A percentile compares a stretch with the other conserved stretches of the same genome.
Evolutionary conservation across 352 stramenopile species (phyloP).

Genomic region (Blastocystis sp.): DNA sequence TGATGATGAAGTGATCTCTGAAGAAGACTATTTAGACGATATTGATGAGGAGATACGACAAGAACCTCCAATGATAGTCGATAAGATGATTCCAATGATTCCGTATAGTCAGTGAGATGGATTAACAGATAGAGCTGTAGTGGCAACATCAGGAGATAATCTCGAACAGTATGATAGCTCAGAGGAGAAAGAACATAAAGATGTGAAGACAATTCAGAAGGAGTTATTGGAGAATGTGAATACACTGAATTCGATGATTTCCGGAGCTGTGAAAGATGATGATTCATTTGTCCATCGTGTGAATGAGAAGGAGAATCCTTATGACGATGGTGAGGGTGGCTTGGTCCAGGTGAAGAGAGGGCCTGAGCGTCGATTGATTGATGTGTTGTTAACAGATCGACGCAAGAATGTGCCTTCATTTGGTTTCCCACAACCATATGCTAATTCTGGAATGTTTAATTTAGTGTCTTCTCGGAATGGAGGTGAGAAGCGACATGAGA

Average conservation of each 20-base stretch:
- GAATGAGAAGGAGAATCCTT: neutral
- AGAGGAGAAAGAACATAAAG: constrained; percentile 34
- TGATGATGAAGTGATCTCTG: neutral
- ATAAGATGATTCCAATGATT: neutral
- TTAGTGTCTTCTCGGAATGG: neutral
- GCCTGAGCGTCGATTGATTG: neutral
- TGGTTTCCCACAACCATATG: neutral
- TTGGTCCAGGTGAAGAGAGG: neutral
- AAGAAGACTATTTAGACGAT: neutral
- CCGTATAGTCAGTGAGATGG: neutral
- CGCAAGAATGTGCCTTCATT: neutral
- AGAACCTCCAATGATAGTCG: neutral
- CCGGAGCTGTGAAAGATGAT: neutral
- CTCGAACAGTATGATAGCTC: neutral
- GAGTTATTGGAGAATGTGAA: constrained; percentile 3
- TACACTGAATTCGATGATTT: neutral
- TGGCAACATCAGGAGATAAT: neutral
- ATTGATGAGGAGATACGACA: neutral
- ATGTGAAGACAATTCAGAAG: neutral
- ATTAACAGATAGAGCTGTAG: neutral
- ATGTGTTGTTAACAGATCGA: neutral
- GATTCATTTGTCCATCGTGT: neutral
- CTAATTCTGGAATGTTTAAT: neutral
- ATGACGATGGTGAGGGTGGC: neutral
- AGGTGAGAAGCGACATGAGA: neutral